phyloP scores from a whole-genome alignment of 805 yeast species.

The Yarrowia hollandica region DNA sequence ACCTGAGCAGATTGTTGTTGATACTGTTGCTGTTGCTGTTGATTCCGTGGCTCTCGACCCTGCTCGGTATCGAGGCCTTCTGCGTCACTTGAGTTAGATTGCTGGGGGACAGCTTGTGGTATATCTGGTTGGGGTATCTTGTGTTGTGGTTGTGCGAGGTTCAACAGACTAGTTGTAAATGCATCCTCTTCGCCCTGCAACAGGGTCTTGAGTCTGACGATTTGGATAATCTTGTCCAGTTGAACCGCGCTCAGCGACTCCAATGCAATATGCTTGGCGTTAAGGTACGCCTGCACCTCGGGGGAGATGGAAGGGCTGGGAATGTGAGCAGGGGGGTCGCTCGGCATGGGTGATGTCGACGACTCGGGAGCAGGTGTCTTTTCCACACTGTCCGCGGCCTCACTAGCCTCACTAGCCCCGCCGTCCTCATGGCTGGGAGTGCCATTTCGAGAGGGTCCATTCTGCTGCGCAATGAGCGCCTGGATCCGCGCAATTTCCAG shows the following conservation, averaged over 20 bases:
- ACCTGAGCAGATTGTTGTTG: background rate
- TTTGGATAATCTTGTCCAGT: constrained; percentile 14
- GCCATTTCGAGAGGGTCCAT: background rate
- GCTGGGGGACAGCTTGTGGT: background rate
- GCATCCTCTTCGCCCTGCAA: constrained; percentile 22
- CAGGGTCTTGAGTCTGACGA: constrained; percentile 9
- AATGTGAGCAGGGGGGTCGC: too few relatives aligned
- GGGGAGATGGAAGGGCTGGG: background rate
- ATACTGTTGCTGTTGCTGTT: background rate
- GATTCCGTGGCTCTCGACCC: background rate
- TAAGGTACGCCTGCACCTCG: constrained; percentile 2
- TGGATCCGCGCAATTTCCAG: constrained; percentile 28
- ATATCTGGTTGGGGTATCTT: constrained; percentile 5
- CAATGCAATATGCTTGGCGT: constrained; percentile 1
- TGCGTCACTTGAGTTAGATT: background rate
- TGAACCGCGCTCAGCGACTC: constrained; percentile 13
- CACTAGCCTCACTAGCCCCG: background rate
- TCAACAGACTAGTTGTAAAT: background rate
- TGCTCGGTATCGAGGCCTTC: background rate
- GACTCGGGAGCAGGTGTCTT: background rate
- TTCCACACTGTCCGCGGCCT: background rate
- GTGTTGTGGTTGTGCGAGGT: constrained; percentile 3
- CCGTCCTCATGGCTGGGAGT: constrained; percentile 6
- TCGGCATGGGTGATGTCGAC: too few relatives aligned
- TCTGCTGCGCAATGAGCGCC: constrained; percentile 23